Evolutionary conservation across 805 yeast species (phyloP), one percentile per base, ranked within the genome.

Genomic region (Candida nanaspora): DNA sequence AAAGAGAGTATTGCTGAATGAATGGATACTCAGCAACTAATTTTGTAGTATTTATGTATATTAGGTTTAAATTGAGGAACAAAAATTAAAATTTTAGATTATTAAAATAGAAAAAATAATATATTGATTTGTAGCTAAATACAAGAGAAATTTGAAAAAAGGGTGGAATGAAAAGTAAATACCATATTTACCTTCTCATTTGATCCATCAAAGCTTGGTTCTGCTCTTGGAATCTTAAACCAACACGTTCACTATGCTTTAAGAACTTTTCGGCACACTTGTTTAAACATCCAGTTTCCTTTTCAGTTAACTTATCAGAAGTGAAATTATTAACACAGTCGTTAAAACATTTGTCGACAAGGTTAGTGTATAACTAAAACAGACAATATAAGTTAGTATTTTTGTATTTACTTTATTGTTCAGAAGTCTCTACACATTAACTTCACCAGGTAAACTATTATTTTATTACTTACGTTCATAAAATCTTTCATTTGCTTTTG

Each of bases 291-390:
- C 79, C 57, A 50, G 79, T 80, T 66, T 93, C 99, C 71, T 84
- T 86, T 56, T 79, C 64, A 47, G 95, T 81, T 61, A 93, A 76
- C 59, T 80, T 78, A 61, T 82, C 80, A 33, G 98, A 87, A 43
- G 99, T 93, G 79, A 93, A 91, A 65, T 93, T 98, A 64, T 89
- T 91, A 61, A 93, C 96, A 71, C 99, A 93, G 69, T 93, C 98
- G 46, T 79, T 78, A 72, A 93, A 93, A 72, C 99, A 93, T 72
- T 95, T 84, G 66, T 91, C 94, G 40, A 93, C 98, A 55, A 93
- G 76, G 62, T 84, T 83, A 49, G 98, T 88, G 77, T 93, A 93
- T 44, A 84, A 72, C 69, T 56, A 28, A 19, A 29, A 9, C 20
- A 33, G 27, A 3, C 15, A 13, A 16, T 16, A 58, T 14, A 2